Evolutionary conservation across 2,329 filamentous ascomycete species (phyloP), one percentile per base, ranked within the genome.

Genomic region (Fusarium tjaetaba): DNA sequence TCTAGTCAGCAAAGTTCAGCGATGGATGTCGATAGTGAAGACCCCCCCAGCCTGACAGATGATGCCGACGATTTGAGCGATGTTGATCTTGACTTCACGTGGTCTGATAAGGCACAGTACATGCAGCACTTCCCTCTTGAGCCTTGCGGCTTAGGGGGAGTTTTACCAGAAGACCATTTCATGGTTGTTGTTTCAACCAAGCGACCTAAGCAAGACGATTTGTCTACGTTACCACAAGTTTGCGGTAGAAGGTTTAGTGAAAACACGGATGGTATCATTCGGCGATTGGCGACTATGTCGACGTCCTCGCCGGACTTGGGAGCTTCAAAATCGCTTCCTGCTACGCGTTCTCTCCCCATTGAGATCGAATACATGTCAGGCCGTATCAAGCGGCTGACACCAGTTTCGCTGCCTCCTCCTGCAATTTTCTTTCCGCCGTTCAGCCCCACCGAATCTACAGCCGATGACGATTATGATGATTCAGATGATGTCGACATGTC

Each of bases 131-230:
- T 79, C 4, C 80, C 83, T 1, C 79, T 92, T 7, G 87, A 90
- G 66, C 87, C 88, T 0, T 90, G 86, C 51, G 90, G 90, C 2
- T 78, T 92, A 0, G 89, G 88, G 11, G 89, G 89, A 20, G 86
- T 90, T 1, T 81, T 86, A 32, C 90, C 90, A 0, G 89, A 91
- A n/a, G 90, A 92, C 70, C 90, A 92, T 70, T 92, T 92, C 67
- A 83, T 86, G 45, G 82, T 91, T 2, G 82, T 86, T 5, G 89
- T 91, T 5, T 84, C 84, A 5, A 90, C 88, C 1, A 84, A 81
- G 45, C 83, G 87, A 22, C 80, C 83, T 0, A 85, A 81, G 32
- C 70, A 75, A 18, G 78, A 82, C 18, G 46, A 32, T 18, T 22
- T 41, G 5, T 32, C 55, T 11, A 39, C 62, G 22, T 28, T 32